Evolutionary conservation across 495 filamentous ascomycete species (phyloP), one percentile per base, ranked within the genome.

Genomic region (Penicillium macrosclerotiorum): DNA sequence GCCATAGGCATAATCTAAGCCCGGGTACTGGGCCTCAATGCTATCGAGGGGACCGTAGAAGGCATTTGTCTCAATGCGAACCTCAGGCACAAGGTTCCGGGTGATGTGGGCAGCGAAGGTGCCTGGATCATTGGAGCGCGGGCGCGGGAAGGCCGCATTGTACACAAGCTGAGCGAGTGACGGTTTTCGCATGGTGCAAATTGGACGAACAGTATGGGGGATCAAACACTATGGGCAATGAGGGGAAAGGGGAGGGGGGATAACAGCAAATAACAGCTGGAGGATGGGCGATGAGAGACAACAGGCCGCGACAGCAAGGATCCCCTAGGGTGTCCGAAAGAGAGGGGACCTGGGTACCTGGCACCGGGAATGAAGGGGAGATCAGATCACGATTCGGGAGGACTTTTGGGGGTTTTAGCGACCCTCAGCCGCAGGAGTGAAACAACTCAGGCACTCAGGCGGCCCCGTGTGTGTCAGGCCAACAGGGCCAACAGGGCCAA

Each of bases 21-120:
- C 90, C 0, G 90, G 90, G 52, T 96, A 95, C 53, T 90, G 89
- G 32, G 89, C 89, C 73, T 95, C 90, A 36, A 86, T 79, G 36
- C 80, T 89, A 63, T 92, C 86, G 17, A 90, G 78, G 55, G 84
- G 80, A 42, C 90, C 90, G 63, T 94, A 95, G 71, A 91, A 96
- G 22, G 80, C 80, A 39, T 82, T 80, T 3, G 87, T 89, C 62
- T 96, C 90, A 56, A 86, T 76, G 30, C 89, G 86, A 37, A 96
- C 89, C 76, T 96, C 90, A 9, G 84, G 86, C n/a, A 96, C 82
- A 18, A 96, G 79, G 57, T 89, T 77, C 22, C 75, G 74, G 27
- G 73, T 72, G 45, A 85, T 74, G 51, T 84, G 79, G 8, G 71
- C 72, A 12, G 76, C 66, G 63, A 84, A 85, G 32, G 73, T 75